A percentile compares a stretch with the other conserved stretches of the same genome.
Conservation (phyloP, 805 yeast genomes). For the Metschnikowia colocasiae region DNA sequence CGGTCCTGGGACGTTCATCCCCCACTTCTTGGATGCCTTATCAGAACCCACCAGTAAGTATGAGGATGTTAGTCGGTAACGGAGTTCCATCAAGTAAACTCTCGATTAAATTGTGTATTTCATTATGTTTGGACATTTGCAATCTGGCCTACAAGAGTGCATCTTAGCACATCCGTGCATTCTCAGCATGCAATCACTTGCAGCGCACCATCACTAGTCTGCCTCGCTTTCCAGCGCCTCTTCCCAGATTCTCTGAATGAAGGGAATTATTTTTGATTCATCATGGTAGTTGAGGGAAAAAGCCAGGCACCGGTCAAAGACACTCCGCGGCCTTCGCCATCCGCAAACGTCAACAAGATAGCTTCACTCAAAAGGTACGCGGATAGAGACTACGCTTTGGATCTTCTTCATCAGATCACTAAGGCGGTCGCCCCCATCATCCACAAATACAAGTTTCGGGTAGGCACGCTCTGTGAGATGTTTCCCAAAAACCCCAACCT, state of each 20-base stretch:
- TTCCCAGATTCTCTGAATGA: background rate
- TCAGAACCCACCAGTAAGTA: background rate
- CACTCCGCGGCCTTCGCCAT: slow-evolving; percentile 32
- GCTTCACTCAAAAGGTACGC: slow-evolving; percentile 35
- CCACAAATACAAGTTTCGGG: slow-evolving; percentile 61
- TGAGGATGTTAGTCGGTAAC: background rate
- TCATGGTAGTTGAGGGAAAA: slow-evolving; percentile 12
- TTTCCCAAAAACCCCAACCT: slow-evolving; percentile 64
- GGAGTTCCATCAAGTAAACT: too few relatives aligned
- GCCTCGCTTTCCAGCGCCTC: background rate
- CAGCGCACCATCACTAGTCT: background rate
- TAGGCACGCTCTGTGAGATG: slow-evolving; percentile 72
- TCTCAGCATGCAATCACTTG: background rate
- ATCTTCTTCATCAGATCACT: slow-evolving; percentile 65
- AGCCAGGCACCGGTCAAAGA: background rate
- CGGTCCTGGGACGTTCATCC: slow-evolving; percentile 57
- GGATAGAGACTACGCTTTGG: slow-evolving; percentile 39
- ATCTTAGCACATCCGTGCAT: background rate
- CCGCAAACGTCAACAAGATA: slow-evolving; percentile 32
- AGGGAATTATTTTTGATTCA: background rate
- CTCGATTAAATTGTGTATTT: too few relatives aligned
- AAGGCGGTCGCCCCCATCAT: slow-evolving; percentile 73
- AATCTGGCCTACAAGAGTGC: too few relatives aligned
- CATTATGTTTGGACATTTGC: too few relatives aligned
- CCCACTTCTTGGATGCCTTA: slow-evolving; percentile 44